Evolutionary conservation across 2,329 filamentous ascomycete genomes (phyloP), one percentile per base, ranked within the genome.

Genomic region (Stachybotrys chlorohalonatus): DNA sequence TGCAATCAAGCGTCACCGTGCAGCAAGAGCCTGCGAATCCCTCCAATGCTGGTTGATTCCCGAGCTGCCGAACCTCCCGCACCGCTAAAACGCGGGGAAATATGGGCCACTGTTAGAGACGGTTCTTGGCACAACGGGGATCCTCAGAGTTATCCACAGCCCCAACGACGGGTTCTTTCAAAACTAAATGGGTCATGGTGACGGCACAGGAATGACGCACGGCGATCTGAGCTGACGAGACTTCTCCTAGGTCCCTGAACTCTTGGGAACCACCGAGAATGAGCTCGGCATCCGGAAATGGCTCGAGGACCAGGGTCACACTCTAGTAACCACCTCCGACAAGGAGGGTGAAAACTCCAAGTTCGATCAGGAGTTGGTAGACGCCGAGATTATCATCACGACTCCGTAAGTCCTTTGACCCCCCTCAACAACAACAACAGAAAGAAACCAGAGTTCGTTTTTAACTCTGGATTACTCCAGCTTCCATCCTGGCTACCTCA

Each of bases 401-500:
- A 99, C 94, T 56, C 94, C 94, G 89, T 96, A 74, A 58, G 80
- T 62, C 32, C 30, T 31, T 7, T 30, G 16, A 31, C 6, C 30
- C 32, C 16, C 24, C 11, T 32, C 49, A 31, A 49, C 42, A 13
- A 36, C 1, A n/a, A 13, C 31, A 2, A 31, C n/a, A 42, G 7
- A 48, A 24, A 46, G 30, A 15, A 24, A 24, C 24, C 2, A 24
- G 24, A 24, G 24, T 4, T 24, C 4, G 24, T 16, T 8, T 36
- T 47, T 54, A 24, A 49, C 52, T 49, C 49, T 31, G 47, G 49
- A 13, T 32, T 24, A 17, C 11, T 36, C 47, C 15, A 95, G 90
- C 70, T 97, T 97, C 87, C 93, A 97, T 81, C 93, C 93, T 54
- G 94, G 93, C 61, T 99, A 99, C 81, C 87, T 99, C 56, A 97